Conservation (phyloP, 2,329 filamentous ascomycete species). For the Claviceps digitariae region DNA sequence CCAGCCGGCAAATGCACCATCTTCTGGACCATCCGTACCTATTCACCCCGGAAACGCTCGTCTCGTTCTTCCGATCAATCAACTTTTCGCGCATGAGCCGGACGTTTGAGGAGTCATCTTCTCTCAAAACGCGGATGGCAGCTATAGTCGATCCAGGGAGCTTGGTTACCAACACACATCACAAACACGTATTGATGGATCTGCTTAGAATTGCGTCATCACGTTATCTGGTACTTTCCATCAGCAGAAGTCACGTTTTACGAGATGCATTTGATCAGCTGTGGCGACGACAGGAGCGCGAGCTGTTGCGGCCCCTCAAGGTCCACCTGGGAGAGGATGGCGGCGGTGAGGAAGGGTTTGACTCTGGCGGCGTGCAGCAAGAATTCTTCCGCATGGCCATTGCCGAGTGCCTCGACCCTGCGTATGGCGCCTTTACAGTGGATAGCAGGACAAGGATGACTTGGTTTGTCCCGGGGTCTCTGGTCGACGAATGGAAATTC, state of each 20-base stretch:
- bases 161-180: slow-evolving; percentile 40
- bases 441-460: slow-evolving; percentile 65
- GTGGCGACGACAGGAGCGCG: slow-evolving; percentile 71
- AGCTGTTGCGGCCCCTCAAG: slow-evolving; percentile 75
- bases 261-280: slow-evolving; percentile 73
- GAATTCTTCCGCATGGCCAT: slow-evolving; percentile 87
- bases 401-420: slow-evolving; percentile 62
- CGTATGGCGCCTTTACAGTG: slow-evolving; percentile 67
- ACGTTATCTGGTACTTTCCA: slow-evolving; percentile 56
- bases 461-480: slow-evolving; percentile 75
- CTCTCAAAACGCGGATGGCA: slow-evolving; percentile 41
- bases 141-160: slow-evolving; percentile 40
- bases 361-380: slow-evolving; percentile 90
- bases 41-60: slow-evolving; percentile 57
- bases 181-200: slow-evolving; percentile 48
- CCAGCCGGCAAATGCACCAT: slow-evolving; percentile 53
- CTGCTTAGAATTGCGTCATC: slow-evolving; percentile 53
- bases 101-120: slow-evolving; percentile 57
- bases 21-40: slow-evolving; percentile 71
- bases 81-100: slow-evolving; percentile 81
- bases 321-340: slow-evolving; percentile 70
- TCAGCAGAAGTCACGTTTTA: slow-evolving; percentile 54
- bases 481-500: slow-evolving; percentile 79
- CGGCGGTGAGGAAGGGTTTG: slow-evolving; percentile 79
- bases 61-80: slow-evolving; percentile 76